Conservation (phyloP, 805 yeast species). For the Teunomyces pallodes region DNA sequence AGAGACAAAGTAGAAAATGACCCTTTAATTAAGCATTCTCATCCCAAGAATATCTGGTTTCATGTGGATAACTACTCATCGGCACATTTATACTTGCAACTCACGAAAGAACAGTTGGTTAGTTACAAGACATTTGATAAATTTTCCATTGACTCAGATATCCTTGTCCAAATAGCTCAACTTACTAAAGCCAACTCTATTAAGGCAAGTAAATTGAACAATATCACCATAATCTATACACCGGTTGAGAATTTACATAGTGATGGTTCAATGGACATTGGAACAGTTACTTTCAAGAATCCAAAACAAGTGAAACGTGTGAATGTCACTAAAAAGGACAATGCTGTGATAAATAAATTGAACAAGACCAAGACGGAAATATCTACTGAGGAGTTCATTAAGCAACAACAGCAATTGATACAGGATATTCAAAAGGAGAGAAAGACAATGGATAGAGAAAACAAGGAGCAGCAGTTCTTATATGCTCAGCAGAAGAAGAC, state of each 20-base stretch:
- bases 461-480: slow-evolving; percentile 32
- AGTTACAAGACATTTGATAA: slow-evolving; percentile 39
- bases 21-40: slow-evolving; percentile 55
- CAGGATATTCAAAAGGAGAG: slow-evolving; percentile 36
- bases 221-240: slow-evolving; percentile 66
- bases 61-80: slow-evolving; percentile 76
- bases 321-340: slow-evolving; percentile 55
- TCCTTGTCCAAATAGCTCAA: slow-evolving; percentile 57
- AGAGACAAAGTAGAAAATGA: slow-evolving; percentile 68
- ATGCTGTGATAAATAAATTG: slow-evolving; percentile 57
- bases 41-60: slow-evolving; percentile 71
- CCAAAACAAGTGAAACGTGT: slow-evolving; percentile 51
- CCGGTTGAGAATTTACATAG: slow-evolving; percentile 70
- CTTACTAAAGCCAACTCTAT: slow-evolving; percentile 76
- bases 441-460: slow-evolving; percentile 36
- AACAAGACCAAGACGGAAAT: slow-evolving; percentile 63
- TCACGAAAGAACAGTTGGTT: slow-evolving; percentile 47
- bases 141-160: slow-evolving; percentile 36
- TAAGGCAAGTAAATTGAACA: slow-evolving; percentile 67
- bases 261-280: slow-evolving; percentile 70
- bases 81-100: slow-evolving; percentile 71
- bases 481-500: slow-evolving; percentile 38
- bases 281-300: slow-evolving; percentile 73
- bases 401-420: slow-evolving; percentile 26
- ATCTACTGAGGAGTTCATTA: slow-evolving; percentile 43